These are phyloP conservation scores for Ascosphaera pollenicola DNA, from an alignment of 2,329 filamentous ascomycete species.

Conservation along the genomic window DNA sequence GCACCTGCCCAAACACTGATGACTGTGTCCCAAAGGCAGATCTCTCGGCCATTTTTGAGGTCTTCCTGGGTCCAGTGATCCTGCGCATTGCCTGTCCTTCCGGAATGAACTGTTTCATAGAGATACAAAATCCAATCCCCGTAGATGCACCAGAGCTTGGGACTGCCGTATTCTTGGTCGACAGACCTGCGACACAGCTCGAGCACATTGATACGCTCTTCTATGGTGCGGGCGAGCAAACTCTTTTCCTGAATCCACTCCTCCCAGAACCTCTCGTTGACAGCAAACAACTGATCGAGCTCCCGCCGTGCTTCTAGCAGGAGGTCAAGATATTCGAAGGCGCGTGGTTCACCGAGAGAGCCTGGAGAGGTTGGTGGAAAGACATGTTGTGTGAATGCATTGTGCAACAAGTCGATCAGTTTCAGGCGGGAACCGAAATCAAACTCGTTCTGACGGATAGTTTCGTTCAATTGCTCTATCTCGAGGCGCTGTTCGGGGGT, in stretches of 20 bases:
- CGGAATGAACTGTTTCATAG: conserved; percentile 26
- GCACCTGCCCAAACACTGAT: conserved; percentile 33
- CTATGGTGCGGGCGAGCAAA: conserved; percentile 30
- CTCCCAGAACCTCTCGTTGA: conserved; percentile 40
- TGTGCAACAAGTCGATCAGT: conserved; percentile 25
- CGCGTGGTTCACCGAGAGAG: conserved; percentile 21
- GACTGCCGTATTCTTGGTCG: conserved; percentile 37
- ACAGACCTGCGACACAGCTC: conserved; percentile 37
- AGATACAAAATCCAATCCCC: conserved; percentile 37
- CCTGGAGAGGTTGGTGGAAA: conserved; percentile 23
- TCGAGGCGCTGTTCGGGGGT: conserved; percentile 18
- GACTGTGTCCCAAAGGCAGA: conserved; percentile 35
- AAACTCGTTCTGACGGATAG: conserved; percentile 23
- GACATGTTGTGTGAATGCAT: conserved; percentile 24
- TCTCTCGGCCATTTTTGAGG: conserved; percentile 31
- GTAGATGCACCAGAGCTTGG: conserved; percentile 38
- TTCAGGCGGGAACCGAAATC: conserved; percentile 24
- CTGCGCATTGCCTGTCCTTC: conserved; percentile 12
- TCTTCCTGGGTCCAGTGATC: conserved; percentile 32
- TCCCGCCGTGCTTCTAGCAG: conserved; percentile 28
- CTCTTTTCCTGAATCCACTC: conserved; percentile 43
- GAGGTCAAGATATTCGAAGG: conserved; percentile 25
- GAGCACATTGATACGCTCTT: conserved; percentile 35
- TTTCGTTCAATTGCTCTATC: conserved; percentile 17
- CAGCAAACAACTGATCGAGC: conserved; percentile 39